Evolutionary conservation across 2,329 filamentous ascomycete genomes (phyloP), one percentile per base, ranked within the genome.

Genomic region (Fusarium siculi): DNA sequence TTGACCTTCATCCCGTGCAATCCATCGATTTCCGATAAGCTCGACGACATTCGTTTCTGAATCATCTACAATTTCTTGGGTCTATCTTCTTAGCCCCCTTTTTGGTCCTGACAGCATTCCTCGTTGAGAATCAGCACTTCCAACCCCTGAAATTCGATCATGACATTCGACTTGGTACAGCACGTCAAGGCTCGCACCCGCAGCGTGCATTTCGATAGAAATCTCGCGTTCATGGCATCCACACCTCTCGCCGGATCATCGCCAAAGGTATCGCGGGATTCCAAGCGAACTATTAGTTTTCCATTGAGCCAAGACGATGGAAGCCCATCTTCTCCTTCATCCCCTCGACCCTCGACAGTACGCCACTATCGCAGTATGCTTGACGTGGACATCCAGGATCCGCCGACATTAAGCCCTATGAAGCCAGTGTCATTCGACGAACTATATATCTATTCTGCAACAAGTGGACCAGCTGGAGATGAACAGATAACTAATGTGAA

Each of bases 301-400:
- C 73, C 79, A 2, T 50, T 61, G 19, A 73, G 54, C 12, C 68
- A 76, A 42, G 72, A 73, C 15, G 74, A 70, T 30, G 14, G 40
- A 19, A 37, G 49, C 11, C 46, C 57, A 18, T 56, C 58, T 23
- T 63, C 66, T 25, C 23, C 49, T 16, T 37, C 72, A 7, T 55
- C 73, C 14, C 60, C 58, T 40, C 47, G 70, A 4, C 63, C 74
- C 25, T 58, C 54, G n/a, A 75, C 73, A 9, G 63, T 77, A 40
- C 81, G 72, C 11, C 81, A 82, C 47, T 87, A 85, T 72, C 84
- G 85, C 66, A 90, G 87, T 78, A 87, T 90, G 87, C 81, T 89
- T 25, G 84, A 87, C 50, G 81, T 89, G 23, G 87, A 71, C 30
- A 21, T 11, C 8, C 44, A 87, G 49, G 82, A 84, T 34, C 83